Evolutionary conservation across 257 asterid species (phyloP), one percentile per base, ranked within the genome.

Genomic region (Solanum tacnaense): DNA sequence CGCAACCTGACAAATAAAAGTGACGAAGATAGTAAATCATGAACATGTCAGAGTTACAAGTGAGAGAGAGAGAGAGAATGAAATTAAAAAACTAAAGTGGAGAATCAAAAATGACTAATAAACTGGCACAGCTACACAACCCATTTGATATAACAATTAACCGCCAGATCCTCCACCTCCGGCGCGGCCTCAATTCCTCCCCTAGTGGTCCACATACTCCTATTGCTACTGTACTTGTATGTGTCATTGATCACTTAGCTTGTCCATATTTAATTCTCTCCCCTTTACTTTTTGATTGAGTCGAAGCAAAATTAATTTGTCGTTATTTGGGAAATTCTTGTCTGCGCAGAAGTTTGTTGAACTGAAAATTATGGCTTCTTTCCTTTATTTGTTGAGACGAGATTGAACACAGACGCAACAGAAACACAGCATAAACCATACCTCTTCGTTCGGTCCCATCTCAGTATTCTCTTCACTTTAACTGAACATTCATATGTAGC

Each of bases 351-450:
- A 52, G 85, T 81, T 81, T 81, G 85, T 81, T 81, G 85, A 81
- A 46, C 85, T 81, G 85, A 81, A 81, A 79, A 79, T 79, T 46
- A 81, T 81, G 85, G 67, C 85, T 81, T 46, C 41, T 44, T 81
- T 81, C 25, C 85, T 81, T 81, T 81, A 81, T 81, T 81, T 81
- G 85, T 81, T 81, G 85, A 46, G 68, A 46, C 41, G 67, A 81
- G 85, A 81, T 81, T 81, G 10, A 81, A 81, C 68, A 9, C 11
- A 75, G 25, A 23, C 34, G 27, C 5, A 70, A 18, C 39, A 23
- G 83, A 75, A 44, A 78, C 38, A 78, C 62, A 39, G n/a, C 13
- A 38, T 41, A 15, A 68, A 27, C 35, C 21, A 76, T 81, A 81
- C 85, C 41, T 81, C 20, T 9, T 81, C 25, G 70, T 21, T 60